These are phyloP conservation scores for Leucocoprinus birnbaumii DNA, from an alignment of 768 basidiomycete species.

Conservation along the genomic window DNA sequence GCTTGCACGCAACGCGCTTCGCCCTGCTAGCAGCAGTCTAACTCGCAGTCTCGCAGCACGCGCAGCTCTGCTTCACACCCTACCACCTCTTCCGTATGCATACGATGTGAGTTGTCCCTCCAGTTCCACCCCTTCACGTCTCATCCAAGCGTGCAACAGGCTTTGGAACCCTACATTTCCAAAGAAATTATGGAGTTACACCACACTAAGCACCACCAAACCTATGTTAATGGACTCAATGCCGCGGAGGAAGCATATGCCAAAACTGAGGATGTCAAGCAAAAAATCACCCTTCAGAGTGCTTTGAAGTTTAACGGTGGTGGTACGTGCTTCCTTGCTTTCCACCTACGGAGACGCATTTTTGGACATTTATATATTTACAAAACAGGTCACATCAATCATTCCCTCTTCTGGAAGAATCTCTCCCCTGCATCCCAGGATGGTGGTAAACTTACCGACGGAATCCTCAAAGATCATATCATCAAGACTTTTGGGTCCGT, in stretches of 20 bases:
- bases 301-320: slow-evolving; percentile 97
- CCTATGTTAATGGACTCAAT: slow-evolving; percentile 91
- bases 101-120: slow-evolving; percentile 48
- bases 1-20: slow-evolving; percentile 4
- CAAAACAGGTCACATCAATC: slow-evolving; percentile 83
- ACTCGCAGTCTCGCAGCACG: slow-evolving; percentile 5
- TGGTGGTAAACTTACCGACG: slow-evolving; percentile 59
- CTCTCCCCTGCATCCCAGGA: slow-evolving; percentile 69
- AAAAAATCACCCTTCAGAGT: slow-evolving; percentile 83
- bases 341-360: neutral
- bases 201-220: slow-evolving; percentile 94
- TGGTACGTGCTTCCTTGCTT: slow-evolving; percentile 45
- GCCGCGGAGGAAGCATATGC: slow-evolving; percentile 80
- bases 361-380: neutral
- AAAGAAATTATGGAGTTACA: slow-evolving; percentile 92
- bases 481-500: slow-evolving; percentile 60
- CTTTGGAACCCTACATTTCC: slow-evolving; percentile 92
- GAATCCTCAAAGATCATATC: slow-evolving; percentile 69
- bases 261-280: slow-evolving; percentile 64
- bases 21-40: neutral
- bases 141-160: slow-evolving; percentile 25
- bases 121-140: neutral
- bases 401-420: slow-evolving; percentile 96
- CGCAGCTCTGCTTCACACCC: slow-evolving; percentile 33
- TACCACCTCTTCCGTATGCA: slow-evolving; percentile 72